Percentiles rank a stretch among this genome's conserved stretches.
phyloP scores from a whole-genome alignment of 2,329 filamentous ascomycete genomes.

The Pseudogymnoascus sp. region DNA sequence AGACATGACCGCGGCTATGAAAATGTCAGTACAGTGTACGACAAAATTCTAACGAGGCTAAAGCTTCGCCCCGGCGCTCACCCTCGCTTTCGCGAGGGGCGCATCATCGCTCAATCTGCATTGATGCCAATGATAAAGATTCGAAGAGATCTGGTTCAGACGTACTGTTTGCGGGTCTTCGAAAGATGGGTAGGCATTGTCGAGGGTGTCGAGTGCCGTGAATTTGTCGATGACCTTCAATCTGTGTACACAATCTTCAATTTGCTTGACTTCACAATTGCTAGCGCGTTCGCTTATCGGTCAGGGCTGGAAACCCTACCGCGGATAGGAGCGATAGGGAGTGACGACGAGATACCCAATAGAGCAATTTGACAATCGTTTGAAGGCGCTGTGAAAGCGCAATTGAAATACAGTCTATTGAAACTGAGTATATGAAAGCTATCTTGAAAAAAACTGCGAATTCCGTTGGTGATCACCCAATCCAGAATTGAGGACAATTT shows the following conservation, averaged over 20 bases:
- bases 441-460: neutral
- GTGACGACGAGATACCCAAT: neutral
- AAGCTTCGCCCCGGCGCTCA: constrained; percentile 10
- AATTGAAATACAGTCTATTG: neutral
- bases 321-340: neutral
- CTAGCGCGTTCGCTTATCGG: constrained; percentile 6
- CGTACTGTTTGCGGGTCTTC: constrained; percentile 74
- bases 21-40: constrained; percentile 24
- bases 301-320: constrained; percentile 6
- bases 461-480: neutral
- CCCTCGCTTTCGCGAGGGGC: constrained; percentile 1
- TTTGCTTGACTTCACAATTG: constrained; percentile 4
- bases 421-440: neutral
- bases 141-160: constrained; percentile 24
- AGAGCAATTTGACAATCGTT: neutral
- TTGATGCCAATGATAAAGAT: constrained; percentile 1
- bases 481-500: neutral
- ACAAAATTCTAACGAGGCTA: constrained; percentile 10
- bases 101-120: constrained; percentile 7
- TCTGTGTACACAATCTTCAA: constrained; percentile 1
- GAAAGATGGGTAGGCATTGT: constrained; percentile 68
- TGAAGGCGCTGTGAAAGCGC: neutral
- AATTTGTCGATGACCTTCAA: constrained; percentile 8
- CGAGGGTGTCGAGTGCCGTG: constrained; percentile 25
- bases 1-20: constrained; percentile 88